Percentiles rank a stretch among this genome's conserved stretches.
Conservation (phyloP, 192 early-diverging fungal species). For the Radiomyces spectabilis region DNA sequence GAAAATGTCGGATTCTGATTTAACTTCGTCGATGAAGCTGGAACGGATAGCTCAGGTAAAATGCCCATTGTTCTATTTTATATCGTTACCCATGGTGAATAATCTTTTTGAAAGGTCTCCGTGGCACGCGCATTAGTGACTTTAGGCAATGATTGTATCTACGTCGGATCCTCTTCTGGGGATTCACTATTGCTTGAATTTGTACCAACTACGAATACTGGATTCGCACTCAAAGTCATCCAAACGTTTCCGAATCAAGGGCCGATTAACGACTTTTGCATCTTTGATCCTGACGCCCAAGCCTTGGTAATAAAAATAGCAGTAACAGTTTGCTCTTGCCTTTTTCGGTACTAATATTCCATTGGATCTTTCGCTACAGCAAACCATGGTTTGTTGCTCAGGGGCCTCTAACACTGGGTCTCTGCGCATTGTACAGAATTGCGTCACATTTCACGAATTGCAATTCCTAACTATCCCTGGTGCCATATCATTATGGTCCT, state of each 20-base stretch:
- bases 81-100: too few relatives aligned
- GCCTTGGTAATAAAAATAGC: conserved; percentile 33
- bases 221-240: conserved; percentile 48
- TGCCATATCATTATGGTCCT: conserved; percentile 68
- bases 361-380: too few relatives aligned
- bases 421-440: conserved; percentile 78
- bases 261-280: conserved; percentile 80
- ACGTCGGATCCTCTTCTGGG: conserved; percentile 78
- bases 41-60: too few relatives aligned
- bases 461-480: conserved; percentile 52
- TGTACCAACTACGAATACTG: conserved; percentile 32
- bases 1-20: too few relatives aligned
- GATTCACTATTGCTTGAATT: conserved; percentile 79
- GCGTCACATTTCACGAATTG: conserved; percentile 75
- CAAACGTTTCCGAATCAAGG: conserved; percentile 67
- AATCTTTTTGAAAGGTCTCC: conserved; percentile 26
- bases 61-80: neutral
- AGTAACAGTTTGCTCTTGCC: neutral
- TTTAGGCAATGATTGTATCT: conserved; percentile 62
- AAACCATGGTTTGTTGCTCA: conserved; percentile 79
- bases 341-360: neutral
- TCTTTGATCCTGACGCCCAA: conserved; percentile 70
- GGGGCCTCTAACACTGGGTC: conserved; percentile 66
- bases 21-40: too few relatives aligned
- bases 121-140: conserved; percentile 59